Evolutionary conservation across 352 stramenopile species (phyloP).

Genomic region (Phytophthora pluvialis): DNA sequence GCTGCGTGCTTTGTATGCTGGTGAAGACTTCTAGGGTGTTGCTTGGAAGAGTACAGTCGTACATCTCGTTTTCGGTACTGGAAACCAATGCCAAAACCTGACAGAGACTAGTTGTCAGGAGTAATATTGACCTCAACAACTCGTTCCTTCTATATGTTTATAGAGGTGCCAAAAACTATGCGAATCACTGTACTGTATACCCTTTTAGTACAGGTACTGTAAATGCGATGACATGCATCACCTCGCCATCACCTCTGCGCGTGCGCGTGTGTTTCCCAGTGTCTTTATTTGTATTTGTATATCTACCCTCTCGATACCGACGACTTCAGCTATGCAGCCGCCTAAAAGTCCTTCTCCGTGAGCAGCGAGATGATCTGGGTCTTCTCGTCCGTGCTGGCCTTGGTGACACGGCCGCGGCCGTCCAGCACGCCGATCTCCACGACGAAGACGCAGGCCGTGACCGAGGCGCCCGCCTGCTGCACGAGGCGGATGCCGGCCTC

Average conservation of each 20-base stretch:
- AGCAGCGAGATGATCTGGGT: conserved; percentile 70
- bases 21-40: background rate
- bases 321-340: background rate
- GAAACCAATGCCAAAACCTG: too few relatives aligned
- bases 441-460: conserved; percentile 95
- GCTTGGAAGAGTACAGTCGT: background rate
- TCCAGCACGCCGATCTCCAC: conserved; percentile 91
- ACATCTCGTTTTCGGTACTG: too few relatives aligned
- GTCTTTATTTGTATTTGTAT: conserved; percentile 30
- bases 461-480: conserved; percentile 82
- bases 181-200: too few relatives aligned
- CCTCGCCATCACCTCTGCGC: too few relatives aligned
- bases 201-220: too few relatives aligned
- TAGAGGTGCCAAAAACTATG: too few relatives aligned
- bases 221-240: too few relatives aligned
- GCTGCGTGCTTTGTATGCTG: background rate
- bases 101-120: too few relatives aligned
- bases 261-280: conserved; percentile 2
- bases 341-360: conserved; percentile 73
- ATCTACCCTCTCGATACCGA: conserved; percentile 7
- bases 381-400: conserved; percentile 41
- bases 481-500: conserved; percentile 89
- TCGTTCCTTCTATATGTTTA: too few relatives aligned
- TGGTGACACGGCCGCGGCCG: conserved; percentile 56
- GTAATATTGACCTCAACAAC: too few relatives aligned